phyloP scores from a whole-genome alignment of 2,329 filamentous ascomycete genomes.

The Hypomyces rosellus region DNA sequence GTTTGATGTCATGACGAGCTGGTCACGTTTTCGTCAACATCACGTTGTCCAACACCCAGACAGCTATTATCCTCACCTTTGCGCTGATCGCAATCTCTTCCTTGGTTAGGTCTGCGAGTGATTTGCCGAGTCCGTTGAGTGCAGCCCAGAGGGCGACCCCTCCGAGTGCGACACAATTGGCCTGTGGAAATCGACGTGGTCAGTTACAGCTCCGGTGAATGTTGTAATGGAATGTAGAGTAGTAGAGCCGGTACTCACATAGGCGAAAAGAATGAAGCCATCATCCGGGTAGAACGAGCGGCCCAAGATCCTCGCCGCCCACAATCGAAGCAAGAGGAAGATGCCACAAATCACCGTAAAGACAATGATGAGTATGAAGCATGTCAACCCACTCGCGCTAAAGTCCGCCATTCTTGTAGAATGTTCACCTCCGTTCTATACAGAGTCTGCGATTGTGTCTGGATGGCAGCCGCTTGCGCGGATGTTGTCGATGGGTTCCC shows the following conservation, averaged over 20 bases:
- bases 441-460: too few species aligned
- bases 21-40: constrained; percentile 5
- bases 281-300: constrained; percentile 19
- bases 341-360: constrained; percentile 14
- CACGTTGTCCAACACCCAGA: too few species aligned
- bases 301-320: constrained; percentile 14
- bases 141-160: constrained; percentile 18
- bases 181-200: constrained; percentile 7
- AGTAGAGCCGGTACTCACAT: constrained; percentile 13
- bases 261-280: constrained; percentile 15
- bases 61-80: too few species aligned
- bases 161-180: constrained; percentile 11
- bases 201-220: not conserved
- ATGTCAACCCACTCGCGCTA: too few species aligned
- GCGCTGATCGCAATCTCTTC: too few species aligned
- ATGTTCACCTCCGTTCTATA: too few species aligned
- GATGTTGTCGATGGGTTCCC: too few species aligned
- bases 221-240: not conserved
- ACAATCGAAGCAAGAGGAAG: constrained; percentile 18
- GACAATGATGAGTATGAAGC: constrained; percentile 8
- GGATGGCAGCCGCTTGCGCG: too few species aligned
- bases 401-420: too few species aligned
- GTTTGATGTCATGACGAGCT: constrained; percentile 20
- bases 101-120: constrained; percentile 4
- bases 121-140: constrained; percentile 19